Evolutionary conservation across 257 asterid genomes (phyloP), one percentile per base, ranked within the genome.

Genomic region (Rauvolfia tetraphylla): DNA sequence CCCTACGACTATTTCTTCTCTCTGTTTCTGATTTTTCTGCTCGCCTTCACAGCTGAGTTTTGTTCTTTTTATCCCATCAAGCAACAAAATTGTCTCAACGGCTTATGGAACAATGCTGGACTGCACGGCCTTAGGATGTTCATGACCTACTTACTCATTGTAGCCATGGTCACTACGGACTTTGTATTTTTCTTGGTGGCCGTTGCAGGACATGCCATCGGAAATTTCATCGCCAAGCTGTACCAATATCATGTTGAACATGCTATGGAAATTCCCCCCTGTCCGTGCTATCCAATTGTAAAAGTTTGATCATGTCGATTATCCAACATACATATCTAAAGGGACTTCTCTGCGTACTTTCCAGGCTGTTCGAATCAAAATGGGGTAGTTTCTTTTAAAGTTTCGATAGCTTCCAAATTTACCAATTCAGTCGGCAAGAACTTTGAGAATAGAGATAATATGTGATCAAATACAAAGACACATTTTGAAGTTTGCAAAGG

Each of bases 131-230:
- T 80, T 46, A 74, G 73, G 46, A 78, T 77, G 82, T 83, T 80
- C 18, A 56, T 78, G 87, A 74, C 67, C 41, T 80, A 77, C 22
- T 78, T 83, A 76, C 59, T 78, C 13, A n/a, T 80, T 3, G 61
- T 80, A 38, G 75, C 76, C 20, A 36, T 80, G 33, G 18, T 73
- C 7, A 74, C 84, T 38, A 77, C 78, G 27, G 84, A 83, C 59
- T 83, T 74, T 12, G 29, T 75, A 54, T 80, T 73, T 54, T 46
- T 80, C 18, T 49, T 83, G 75, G 80, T 70, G 39, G 84, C 86
- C 11, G 88, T 88, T 5, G 83, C 81, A 4, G 95, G 93, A 72
- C 97, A 91, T n/a, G 87, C 82, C 9, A 78, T 56, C 31, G 95
- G 95, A n/a, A 79, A 75, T 75, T 65, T 88, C 31, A 84, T 80